These are phyloP conservation scores for Papiliotrema terrestris DNA, from an alignment of 1,284 basidiomycete species.

Conservation along the genomic window DNA sequence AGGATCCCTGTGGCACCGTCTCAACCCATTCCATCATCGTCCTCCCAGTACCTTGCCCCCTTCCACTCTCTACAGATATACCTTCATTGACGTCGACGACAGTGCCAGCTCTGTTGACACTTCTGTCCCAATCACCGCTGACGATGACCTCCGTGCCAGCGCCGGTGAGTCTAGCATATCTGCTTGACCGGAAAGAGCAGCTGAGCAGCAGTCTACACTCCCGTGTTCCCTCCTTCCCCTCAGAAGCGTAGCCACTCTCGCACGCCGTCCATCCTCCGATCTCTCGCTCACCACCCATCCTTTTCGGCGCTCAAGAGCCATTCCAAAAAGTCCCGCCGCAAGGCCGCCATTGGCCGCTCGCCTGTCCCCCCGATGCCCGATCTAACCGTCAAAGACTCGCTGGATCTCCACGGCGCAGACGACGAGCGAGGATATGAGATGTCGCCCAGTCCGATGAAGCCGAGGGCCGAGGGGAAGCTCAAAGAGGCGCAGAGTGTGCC, in stretches of 20 bases:
- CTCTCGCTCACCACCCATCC: constrained; percentile 33
- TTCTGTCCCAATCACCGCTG: background rate
- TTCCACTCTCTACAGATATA: background rate
- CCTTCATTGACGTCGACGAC: background rate
- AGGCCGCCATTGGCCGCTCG: background rate
- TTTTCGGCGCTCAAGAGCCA: constrained; percentile 26
- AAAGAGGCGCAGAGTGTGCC: constrained; percentile 9
- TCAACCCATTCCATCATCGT: constrained; percentile 6
- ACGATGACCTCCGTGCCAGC: background rate
- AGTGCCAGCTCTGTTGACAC: background rate
- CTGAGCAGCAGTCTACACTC: constrained; percentile 1
- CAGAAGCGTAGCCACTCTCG: background rate
- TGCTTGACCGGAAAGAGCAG: background rate
- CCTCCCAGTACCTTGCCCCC: background rate
- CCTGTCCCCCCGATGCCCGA: background rate
- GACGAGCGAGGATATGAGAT: background rate
- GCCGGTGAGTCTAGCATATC: background rate
- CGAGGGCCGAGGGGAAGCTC: constrained; percentile 5
- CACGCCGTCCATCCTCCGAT: constrained; percentile 29
- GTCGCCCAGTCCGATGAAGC: constrained; percentile 7
- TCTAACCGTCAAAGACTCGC: background rate
- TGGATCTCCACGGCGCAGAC: background rate
- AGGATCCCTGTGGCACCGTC: constrained; percentile 4
- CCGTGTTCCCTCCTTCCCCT: background rate
- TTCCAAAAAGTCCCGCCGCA: constrained; percentile 9